Conservation (phyloP, 176 grass and related monocot species). For the Chloris gayana region DNA sequence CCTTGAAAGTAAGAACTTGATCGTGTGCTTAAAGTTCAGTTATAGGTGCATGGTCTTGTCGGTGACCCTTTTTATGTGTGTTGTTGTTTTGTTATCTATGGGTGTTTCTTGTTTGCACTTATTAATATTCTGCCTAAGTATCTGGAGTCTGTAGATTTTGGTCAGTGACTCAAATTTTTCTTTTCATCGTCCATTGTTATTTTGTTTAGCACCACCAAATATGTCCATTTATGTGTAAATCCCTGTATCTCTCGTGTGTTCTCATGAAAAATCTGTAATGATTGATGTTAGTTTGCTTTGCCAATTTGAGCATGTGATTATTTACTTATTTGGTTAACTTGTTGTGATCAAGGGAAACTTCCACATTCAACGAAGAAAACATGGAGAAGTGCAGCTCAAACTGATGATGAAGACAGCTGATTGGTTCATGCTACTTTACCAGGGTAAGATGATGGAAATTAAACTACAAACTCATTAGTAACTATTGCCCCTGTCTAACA, state of each 20-base stretch:
- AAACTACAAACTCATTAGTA: slow-evolving; percentile 1
- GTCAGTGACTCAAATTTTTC: neutral
- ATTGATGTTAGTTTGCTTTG: neutral
- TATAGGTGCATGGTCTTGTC: neutral
- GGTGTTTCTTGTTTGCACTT: no score
- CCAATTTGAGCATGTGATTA: slow-evolving; percentile 3
- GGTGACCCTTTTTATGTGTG: no score
- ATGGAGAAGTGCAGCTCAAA: slow-evolving; percentile 52
- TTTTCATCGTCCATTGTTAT: neutral
- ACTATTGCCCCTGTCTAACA: neutral
- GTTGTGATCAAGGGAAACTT: slow-evolving; percentile 50
- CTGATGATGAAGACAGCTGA: slow-evolving; percentile 86
- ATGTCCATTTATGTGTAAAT: neutral
- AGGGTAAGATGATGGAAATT: slow-evolving; percentile 37
- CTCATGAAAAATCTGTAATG: neutral
- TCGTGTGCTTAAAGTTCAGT: neutral
- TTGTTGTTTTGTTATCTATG: no score
- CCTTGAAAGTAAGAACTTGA: neutral
- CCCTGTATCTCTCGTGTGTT: neutral
- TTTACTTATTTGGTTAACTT: slow-evolving; percentile 37
- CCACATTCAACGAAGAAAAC: slow-evolving; percentile 48
- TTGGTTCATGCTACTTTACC: slow-evolving; percentile 34
- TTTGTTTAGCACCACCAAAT: no score
- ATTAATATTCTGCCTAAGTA: neutral
- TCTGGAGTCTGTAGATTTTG: neutral